Conservation (phyloP, 2,329 filamentous ascomycete species). For the Calonectria henricotiae region DNA sequence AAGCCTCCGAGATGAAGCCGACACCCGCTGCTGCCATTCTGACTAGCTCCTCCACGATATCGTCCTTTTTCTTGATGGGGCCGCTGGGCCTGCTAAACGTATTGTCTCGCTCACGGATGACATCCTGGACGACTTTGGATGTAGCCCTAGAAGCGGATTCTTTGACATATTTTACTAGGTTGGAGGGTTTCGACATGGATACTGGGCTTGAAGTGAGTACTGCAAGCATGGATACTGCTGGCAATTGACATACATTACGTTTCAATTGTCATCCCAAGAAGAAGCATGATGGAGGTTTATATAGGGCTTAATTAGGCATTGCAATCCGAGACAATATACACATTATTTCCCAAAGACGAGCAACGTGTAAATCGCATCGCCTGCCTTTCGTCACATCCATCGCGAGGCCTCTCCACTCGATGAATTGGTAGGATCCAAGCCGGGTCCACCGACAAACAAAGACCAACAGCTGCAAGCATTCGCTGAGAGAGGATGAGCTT, state of each 20-base stretch:
- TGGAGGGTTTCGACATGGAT: conserved; percentile 1
- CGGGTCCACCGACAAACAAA: not conserved
- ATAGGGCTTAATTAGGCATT: not conserved
- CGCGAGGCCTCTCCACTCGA: not conserved
- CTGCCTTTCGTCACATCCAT: not conserved
- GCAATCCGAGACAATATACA: not conserved
- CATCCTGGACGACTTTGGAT: conserved; percentile 7
- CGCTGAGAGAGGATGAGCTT: conserved; percentile 4
- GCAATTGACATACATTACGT: too few relatives aligned
- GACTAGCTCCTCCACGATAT: conserved; percentile 18
- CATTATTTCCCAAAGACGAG: too few relatives aligned
- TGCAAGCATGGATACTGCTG: not conserved
- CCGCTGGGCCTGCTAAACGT: not conserved
- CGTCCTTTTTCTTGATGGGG: conserved; percentile 9
- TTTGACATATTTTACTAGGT: conserved; percentile 5
- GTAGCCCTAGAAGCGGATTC: not conserved
- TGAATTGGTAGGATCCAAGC: not conserved
- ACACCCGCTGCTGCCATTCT: conserved; percentile 29
- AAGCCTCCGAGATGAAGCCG: conserved; percentile 31
- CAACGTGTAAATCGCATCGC: too few relatives aligned
- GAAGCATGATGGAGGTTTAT: not conserved
- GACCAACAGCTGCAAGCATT: not conserved
- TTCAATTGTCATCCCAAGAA: too few relatives aligned
- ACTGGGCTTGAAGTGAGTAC: not conserved
- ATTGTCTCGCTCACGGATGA: conserved; percentile 15